phyloP scores from a whole-genome alignment of 225 moss, liverwort and hornwort species.

The Antitrichia curtipendula region DNA sequence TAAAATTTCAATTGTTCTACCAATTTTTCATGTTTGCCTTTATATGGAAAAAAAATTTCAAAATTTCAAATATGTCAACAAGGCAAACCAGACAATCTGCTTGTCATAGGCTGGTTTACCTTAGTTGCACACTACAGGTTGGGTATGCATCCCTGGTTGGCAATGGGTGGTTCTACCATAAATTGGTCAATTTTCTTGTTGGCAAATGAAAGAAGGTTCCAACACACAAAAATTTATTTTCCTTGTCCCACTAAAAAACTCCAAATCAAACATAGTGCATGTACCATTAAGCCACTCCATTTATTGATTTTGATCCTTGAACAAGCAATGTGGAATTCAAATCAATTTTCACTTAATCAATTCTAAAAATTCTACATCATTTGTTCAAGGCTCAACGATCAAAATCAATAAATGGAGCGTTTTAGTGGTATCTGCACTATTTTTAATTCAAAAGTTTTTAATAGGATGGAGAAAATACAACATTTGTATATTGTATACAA shows the following conservation, averaged over 20 bases:
- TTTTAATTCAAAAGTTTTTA: neutral
- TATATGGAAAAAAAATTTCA: too few species aligned
- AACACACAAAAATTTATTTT: neutral
- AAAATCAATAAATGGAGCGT: neutral
- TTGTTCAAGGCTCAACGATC: rapidly evolving
- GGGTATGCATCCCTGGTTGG: too few species aligned
- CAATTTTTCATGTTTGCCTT: too few species aligned
- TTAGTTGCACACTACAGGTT: too few species aligned
- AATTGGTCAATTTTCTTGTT: neutral
- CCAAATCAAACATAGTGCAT: rapidly evolving
- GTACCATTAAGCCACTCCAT: rapidly evolving
- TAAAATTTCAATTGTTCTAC: too few species aligned
- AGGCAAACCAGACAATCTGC: too few species aligned
- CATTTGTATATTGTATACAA: rapidly evolving
- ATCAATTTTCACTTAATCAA: rapidly evolving
- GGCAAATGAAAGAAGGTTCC: neutral
- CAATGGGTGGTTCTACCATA: too few species aligned
- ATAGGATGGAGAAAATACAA: rapidly evolving
- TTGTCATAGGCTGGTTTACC: too few species aligned
- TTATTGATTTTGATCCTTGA: neutral
- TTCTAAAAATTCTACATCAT: neutral
- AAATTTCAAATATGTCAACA: too few species aligned
- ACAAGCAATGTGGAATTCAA: neutral
- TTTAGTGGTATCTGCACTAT: neutral
- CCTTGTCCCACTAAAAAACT: neutral